Evolutionary conservation across 352 stramenopile genomes (phyloP).

Genomic region (Phytophthora pini): DNA sequence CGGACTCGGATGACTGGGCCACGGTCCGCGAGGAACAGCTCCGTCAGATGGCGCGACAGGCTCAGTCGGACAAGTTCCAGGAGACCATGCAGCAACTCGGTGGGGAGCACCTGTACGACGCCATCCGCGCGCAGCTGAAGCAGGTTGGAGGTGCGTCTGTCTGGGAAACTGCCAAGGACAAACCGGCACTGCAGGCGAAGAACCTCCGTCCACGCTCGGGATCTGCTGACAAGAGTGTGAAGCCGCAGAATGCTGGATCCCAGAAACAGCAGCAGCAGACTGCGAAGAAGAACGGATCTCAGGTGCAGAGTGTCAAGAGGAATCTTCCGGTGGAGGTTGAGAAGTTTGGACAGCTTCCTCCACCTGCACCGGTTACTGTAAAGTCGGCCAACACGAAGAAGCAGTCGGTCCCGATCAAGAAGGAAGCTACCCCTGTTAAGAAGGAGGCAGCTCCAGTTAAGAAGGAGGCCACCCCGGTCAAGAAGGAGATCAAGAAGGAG

Average conservation of each 20-base stretch:
- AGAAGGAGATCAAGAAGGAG: conserved; percentile 6
- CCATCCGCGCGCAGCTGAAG: conserved; percentile 20
- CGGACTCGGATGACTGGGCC: conserved; percentile 9
- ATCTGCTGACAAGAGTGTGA: background rate
- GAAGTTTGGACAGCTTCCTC: conserved; percentile 11
- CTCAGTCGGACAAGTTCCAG: conserved; percentile 31
- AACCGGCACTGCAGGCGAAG: conserved; percentile 16
- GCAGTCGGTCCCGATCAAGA: background rate
- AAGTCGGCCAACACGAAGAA: conserved; percentile 5
- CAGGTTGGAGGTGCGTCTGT: conserved; percentile 16
- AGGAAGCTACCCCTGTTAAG: background rate
- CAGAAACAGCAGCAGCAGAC: conserved; percentile 7
- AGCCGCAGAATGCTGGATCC: background rate
- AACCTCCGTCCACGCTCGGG: conserved; percentile 8
- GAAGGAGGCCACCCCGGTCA: conserved; percentile 4
- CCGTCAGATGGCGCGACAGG: conserved; percentile 17
- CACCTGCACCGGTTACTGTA: conserved; percentile 8
- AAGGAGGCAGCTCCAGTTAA: conserved; percentile 8
- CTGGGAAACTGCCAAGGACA: conserved; percentile 23
- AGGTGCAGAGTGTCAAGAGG: conserved; percentile 13
- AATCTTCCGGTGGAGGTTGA: conserved; percentile 15
- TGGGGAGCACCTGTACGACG: conserved; percentile 25
- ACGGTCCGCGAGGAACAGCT: conserved; percentile 5
- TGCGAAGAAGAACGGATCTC: conserved; percentile 12
- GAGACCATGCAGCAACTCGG: conserved; percentile 27